A percentile compares a stretch with the other conserved stretches of the same genome.
Evolutionary conservation across 441 rosid genomes (phyloP).

Genomic region (Corymbia calophylla): DNA sequence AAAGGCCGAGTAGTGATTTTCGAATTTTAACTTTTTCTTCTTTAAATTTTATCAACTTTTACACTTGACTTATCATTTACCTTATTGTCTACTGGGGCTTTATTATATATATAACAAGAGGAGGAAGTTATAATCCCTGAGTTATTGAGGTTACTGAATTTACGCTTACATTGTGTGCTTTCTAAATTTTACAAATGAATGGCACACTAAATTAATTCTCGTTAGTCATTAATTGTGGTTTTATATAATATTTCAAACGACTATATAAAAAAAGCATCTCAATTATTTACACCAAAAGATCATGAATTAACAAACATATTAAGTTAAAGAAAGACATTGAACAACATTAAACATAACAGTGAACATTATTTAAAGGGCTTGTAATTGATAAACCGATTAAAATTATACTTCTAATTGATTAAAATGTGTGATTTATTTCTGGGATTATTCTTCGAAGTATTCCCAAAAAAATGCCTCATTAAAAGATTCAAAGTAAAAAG

Average conservation of each 20-base stretch:
- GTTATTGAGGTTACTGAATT: not conserved
- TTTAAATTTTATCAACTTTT: not conserved
- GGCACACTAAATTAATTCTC: not conserved
- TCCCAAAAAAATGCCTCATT: no score
- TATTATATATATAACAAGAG: accelerated
- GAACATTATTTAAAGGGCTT: no score
- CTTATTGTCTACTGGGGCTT: not conserved
- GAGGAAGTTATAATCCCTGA: not conserved
- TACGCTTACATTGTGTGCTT: not conserved
- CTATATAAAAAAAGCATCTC: not conserved
- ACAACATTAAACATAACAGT: no score
- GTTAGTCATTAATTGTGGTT: accelerated
- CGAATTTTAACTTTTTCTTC: not conserved
- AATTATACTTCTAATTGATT: not conserved
- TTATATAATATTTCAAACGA: not conserved
- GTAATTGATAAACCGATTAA: not conserved
- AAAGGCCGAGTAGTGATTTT: not conserved
- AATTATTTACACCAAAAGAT: accelerated
- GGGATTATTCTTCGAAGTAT: accelerated
- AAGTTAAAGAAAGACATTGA: no score
- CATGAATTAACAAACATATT: not conserved
- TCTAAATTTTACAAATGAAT: not conserved
- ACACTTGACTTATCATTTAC: not conserved
- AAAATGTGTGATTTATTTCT: not conserved
- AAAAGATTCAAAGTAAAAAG: no score